Conservation (phyloP, 495 filamentous ascomycete genomes). For the Penicillium arizonense region DNA sequence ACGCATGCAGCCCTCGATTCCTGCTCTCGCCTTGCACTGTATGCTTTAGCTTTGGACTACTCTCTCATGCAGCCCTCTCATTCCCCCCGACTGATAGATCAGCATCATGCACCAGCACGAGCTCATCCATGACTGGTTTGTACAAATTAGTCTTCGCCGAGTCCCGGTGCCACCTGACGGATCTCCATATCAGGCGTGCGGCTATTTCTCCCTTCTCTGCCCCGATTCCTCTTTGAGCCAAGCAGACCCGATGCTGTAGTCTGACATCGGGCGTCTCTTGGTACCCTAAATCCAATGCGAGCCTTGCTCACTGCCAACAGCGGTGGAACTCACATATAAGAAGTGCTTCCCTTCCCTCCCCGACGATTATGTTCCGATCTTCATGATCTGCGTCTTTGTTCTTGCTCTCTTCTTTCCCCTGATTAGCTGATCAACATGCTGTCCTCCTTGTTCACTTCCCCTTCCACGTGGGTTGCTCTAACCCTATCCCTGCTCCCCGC, state of each 20-base stretch:
- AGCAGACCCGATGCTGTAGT: conserved; percentile 1
- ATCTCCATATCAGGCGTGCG: conserved; percentile 6
- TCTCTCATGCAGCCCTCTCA: neutral
- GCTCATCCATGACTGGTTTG: neutral
- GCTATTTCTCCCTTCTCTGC: neutral
- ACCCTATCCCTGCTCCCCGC: conserved; percentile 10
- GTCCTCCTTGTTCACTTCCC: conserved; percentile 2
- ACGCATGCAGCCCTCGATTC: neutral
- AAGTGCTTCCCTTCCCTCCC: neutral
- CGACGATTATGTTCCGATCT: neutral
- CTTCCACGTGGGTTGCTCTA: conserved; percentile 8
- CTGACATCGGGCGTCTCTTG: neutral
- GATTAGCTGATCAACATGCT: conserved; percentile 4
- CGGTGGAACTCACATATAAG: conserved; percentile 2
- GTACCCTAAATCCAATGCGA: neutral
- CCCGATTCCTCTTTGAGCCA: neutral
- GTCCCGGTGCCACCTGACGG: conserved; percentile 1
- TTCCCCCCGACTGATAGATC: neutral
- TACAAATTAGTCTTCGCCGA: neutral
- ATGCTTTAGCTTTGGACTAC: neutral
- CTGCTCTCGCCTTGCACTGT: neutral
- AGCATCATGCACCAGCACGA: neutral
- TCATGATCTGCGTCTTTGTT: neutral
- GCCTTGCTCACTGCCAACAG: neutral
- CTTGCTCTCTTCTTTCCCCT: neutral